Conservation (phyloP, 495 filamentous ascomycete species). For the Bathelium albidoporum region DNA sequence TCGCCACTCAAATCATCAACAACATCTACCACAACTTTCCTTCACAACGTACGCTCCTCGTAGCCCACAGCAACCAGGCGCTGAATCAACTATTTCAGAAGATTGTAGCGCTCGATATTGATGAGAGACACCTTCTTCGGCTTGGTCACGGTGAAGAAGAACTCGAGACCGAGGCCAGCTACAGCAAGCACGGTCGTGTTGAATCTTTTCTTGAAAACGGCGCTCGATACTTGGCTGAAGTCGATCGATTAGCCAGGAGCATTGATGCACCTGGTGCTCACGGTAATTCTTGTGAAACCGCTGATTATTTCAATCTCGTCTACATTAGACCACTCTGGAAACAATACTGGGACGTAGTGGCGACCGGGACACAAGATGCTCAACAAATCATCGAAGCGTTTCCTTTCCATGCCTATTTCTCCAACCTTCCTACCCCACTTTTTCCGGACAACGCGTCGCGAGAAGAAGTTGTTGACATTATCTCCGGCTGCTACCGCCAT, state of each 20-base stretch:
- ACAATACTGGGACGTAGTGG: constrained; percentile 56
- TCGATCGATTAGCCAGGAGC: constrained; percentile 72
- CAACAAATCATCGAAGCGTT: constrained; percentile 63
- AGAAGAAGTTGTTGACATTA: constrained; percentile 65
- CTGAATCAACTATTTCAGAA: constrained; percentile 99
- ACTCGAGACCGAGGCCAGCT: constrained; percentile 72
- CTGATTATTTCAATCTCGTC: constrained; percentile 88
- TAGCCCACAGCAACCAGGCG: constrained; percentile 96
- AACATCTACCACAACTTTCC: constrained; percentile 99
- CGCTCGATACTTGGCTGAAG: constrained; percentile 65
- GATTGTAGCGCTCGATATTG: constrained; percentile 88
- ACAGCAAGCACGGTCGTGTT: constrained; percentile 90
- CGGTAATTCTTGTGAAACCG: constrained; percentile 91
- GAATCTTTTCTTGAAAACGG: constrained; percentile 93
- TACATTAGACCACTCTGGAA: constrained; percentile 84
- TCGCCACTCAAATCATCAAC: constrained; percentile 96
- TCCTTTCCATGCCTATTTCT: constrained; percentile 84
- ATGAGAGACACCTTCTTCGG: constrained; percentile 85
- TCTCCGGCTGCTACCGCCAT: constrained; percentile 79
- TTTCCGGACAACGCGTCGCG: constrained; percentile 55
- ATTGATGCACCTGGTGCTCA: constrained; percentile 84
- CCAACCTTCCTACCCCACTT: constrained; percentile 75
- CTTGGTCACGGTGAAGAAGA: constrained; percentile 94
- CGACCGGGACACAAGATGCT: constrained; percentile 38
- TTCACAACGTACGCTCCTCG: constrained; percentile 76